Conservation (phyloP, 768 basidiomycete species). For the Trametes sanguinea region DNA sequence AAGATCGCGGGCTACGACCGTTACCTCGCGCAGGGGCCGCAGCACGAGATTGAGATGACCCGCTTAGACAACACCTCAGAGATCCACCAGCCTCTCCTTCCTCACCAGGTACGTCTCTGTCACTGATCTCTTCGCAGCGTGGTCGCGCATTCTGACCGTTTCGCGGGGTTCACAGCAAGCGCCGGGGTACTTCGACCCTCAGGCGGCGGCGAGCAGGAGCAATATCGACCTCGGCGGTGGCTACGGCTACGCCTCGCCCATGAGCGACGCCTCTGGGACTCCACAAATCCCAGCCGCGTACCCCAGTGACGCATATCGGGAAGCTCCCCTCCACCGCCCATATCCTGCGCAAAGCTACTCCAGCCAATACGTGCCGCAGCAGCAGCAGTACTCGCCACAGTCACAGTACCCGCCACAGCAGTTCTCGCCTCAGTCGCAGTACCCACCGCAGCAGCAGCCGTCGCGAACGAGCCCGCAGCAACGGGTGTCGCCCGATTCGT, state of each 20-base stretch:
- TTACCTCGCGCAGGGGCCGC: constrained; percentile 57
- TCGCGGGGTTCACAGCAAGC: constrained; percentile 4
- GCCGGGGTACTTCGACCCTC: constrained; percentile 28
- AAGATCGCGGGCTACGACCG: constrained; percentile 48
- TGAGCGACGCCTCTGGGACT: constrained; percentile 16
- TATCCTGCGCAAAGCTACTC: constrained; percentile 27
- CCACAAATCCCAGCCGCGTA: constrained; percentile 45
- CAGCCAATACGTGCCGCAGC: constrained; percentile 10
- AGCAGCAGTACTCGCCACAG: constrained; percentile 10
- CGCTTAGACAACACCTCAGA: constrained; percentile 49
- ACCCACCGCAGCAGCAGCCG: constrained; percentile 2
- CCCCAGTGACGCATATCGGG: constrained; percentile 44
- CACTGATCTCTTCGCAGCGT: too few species aligned
- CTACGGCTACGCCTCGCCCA: constrained; percentile 38
- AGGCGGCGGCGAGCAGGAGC: constrained; percentile 22
- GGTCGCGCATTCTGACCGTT: neutral
- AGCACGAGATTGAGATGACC: constrained; percentile 53
- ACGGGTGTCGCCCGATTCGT: constrained; percentile 20
- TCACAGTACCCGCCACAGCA: constrained; percentile 13
- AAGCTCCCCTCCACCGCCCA: constrained; percentile 68
- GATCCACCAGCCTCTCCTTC: constrained; percentile 58
- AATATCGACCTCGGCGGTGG: constrained; percentile 20
- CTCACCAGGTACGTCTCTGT: constrained; percentile 11
- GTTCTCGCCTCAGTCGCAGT: too few species aligned
- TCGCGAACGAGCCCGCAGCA: constrained; percentile 19